These are phyloP conservation scores for Candida mattraensis DNA, from an alignment of 805 yeast species.

Conservation along the genomic window DNA sequence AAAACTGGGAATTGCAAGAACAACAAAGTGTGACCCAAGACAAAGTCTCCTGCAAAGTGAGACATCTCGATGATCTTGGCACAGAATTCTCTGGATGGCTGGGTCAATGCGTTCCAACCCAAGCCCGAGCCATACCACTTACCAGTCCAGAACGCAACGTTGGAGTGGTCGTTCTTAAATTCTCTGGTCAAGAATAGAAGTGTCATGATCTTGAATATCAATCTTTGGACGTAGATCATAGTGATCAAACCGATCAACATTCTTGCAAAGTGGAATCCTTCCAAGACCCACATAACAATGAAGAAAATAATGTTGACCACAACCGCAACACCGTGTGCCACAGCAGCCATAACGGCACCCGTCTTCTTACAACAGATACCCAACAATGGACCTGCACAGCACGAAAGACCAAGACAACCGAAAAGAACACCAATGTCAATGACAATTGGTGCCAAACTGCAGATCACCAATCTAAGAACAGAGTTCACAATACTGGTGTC, in stretches of 20 bases:
- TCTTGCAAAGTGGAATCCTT: constrained; percentile 86
- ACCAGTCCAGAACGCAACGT: constrained; percentile 99
- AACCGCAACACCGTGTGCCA: constrained; percentile 95
- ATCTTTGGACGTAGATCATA: constrained; percentile 83
- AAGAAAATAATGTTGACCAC: constrained; percentile 83
- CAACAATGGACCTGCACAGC: constrained; percentile 96
- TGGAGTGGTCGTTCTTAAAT: constrained; percentile 91
- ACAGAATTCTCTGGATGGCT: constrained; percentile 91
- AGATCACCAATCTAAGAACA: constrained; percentile 66
- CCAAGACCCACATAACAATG: constrained; percentile 95
- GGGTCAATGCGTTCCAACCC: constrained; percentile 93
- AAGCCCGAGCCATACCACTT: constrained; percentile 96
- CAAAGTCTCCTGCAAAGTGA: constrained; percentile 94
- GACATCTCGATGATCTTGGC: constrained; percentile 94
- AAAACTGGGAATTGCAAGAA: constrained; percentile 88
- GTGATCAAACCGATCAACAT: constrained; percentile 85
- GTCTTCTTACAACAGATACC: constrained; percentile 96
- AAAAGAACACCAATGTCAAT: constrained; percentile 83
- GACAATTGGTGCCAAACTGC: constrained; percentile 88
- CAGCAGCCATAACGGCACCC: constrained; percentile 91
- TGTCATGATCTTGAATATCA: constrained; percentile 82
- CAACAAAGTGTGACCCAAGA: constrained; percentile 85
- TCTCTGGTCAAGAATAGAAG: constrained; percentile 84
- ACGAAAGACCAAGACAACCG: constrained; percentile 77
- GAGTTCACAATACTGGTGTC: constrained; percentile 61